phyloP scores from a whole-genome alignment of 129 eudicot species.

The Pittosporum tobira region DNA sequence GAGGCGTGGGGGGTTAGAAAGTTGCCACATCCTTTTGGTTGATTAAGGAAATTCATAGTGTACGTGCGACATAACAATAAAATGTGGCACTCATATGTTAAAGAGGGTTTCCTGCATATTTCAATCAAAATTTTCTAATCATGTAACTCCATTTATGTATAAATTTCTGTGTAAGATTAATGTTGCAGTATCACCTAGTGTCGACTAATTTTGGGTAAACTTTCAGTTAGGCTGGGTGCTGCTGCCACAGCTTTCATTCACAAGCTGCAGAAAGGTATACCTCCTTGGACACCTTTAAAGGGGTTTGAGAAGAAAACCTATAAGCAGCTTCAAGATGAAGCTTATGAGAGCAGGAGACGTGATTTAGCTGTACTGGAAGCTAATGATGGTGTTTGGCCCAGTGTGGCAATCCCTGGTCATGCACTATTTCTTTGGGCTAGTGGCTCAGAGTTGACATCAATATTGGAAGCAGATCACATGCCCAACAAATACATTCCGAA shows the following conservation, averaged over 20 bases:
- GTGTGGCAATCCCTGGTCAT: slow-evolving; percentile 79
- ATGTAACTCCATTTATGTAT: neutral
- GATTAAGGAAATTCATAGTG: neutral
- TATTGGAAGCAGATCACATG: slow-evolving; percentile 84
- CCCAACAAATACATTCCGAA: slow-evolving; percentile 81
- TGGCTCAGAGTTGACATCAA: slow-evolving; percentile 75
- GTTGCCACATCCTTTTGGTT: neutral
- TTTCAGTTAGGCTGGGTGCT: slow-evolving; percentile 75
- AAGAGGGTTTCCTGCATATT: neutral
- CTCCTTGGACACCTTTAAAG: slow-evolving; percentile 89
- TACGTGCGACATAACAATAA: neutral
- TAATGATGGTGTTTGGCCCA: slow-evolving; percentile 91
- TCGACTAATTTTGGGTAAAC: slow-evolving; percentile 5
- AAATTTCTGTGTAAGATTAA: neutral
- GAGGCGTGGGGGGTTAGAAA: neutral
- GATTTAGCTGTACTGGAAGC: slow-evolving; percentile 91
- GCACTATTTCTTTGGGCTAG: slow-evolving; percentile 94
- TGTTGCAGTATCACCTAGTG: neutral
- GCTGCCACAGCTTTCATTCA: slow-evolving; percentile 81
- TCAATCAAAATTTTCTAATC: neutral
- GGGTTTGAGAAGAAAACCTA: slow-evolving; percentile 66
- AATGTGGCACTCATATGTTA: neutral
- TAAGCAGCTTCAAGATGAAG: slow-evolving; percentile 84
- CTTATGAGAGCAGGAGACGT: slow-evolving; percentile 75
- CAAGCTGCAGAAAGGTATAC: slow-evolving; percentile 74